Conservation (phyloP, 2,329 filamentous ascomycete genomes). For the Colletotrichum kahawae region DNA sequence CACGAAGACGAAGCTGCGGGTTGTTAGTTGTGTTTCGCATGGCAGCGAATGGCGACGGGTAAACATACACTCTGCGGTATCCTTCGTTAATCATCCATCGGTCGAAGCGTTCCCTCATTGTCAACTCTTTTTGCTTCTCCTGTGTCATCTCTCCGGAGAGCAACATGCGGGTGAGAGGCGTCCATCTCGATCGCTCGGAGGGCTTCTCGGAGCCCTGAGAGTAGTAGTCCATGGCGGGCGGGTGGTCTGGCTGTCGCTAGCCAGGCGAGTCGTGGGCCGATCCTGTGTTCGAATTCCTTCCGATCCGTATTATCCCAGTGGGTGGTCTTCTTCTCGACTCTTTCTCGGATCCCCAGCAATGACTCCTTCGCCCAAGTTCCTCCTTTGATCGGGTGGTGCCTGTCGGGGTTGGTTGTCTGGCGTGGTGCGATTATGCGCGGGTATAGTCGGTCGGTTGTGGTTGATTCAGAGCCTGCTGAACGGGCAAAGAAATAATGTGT, state of each 20-base stretch:
- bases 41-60: neutral
- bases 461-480: conserved; percentile 63
- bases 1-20: conserved; percentile 73
- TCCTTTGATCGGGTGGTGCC: neutral
- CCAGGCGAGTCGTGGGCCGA: neutral
- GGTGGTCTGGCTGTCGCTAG: conserved; percentile 9
- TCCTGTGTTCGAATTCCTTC: conserved; percentile 3
- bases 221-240: conserved; percentile 37
- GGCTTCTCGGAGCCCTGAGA: conserved; percentile 45
- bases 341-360: conserved; percentile 13
- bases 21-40: conserved; percentile 8
- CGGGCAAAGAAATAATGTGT: conserved; percentile 34
- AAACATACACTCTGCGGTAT: conserved; percentile 75
- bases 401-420: neutral
- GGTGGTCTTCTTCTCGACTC: conserved; percentile 21
- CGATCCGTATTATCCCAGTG: conserved; percentile 11
- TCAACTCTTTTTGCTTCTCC: conserved; percentile 72
- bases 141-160: conserved; percentile 83
- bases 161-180: conserved; percentile 81
- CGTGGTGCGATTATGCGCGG: conserved; percentile 3
- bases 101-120: conserved; percentile 75
- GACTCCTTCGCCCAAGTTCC: neutral
- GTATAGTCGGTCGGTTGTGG: conserved; percentile 4
- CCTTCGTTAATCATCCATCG: conserved; percentile 92
- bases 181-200: conserved; percentile 80